Percentiles rank a stretch among this genome's conserved stretches.
Conservation (phyloP, 2,329 filamentous ascomycete genomes). For the Aschersonia sp. region DNA sequence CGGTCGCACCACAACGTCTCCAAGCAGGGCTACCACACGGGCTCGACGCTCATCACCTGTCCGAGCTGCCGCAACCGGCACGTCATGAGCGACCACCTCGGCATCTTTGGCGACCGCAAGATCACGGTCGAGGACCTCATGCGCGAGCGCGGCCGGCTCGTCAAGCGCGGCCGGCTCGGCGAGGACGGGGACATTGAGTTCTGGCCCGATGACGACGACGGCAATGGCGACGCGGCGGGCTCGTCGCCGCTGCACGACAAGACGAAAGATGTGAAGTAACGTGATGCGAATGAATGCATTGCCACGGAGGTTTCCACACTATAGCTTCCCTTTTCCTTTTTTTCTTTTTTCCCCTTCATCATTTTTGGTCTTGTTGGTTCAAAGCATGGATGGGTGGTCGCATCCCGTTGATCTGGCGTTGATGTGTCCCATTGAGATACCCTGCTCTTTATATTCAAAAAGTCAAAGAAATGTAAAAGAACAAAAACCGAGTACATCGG, state of each 20-base stretch:
- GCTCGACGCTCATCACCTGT: conserved; percentile 79
- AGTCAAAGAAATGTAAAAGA: too few species aligned
- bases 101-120: conserved; percentile 57
- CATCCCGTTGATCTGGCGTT: too few species aligned
- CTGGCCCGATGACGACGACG: conserved; percentile 53
- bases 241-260: too few species aligned
- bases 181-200: conserved; percentile 83
- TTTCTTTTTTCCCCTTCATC: too few species aligned
- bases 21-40: conserved; percentile 89
- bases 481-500: too few species aligned
- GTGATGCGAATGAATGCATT: too few species aligned
- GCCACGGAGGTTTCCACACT: background rate
- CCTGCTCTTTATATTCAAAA: background rate
- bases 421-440: background rate
- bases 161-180: conserved; percentile 57
- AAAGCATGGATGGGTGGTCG: too few species aligned
- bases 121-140: conserved; percentile 67
- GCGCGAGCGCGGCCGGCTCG: conserved; percentile 56
- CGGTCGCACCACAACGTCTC: conserved; percentile 77
- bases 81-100: conserved; percentile 79
- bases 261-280: too few species aligned
- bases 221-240: too few species aligned
- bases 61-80: conserved; percentile 77
- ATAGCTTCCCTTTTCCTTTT: background rate
- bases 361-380: too few species aligned